Evolutionary conservation across 2,329 filamentous ascomycete genomes (phyloP), one percentile per base, ranked within the genome.

Genomic region (Pseudocercospora macadamiae): DNA sequence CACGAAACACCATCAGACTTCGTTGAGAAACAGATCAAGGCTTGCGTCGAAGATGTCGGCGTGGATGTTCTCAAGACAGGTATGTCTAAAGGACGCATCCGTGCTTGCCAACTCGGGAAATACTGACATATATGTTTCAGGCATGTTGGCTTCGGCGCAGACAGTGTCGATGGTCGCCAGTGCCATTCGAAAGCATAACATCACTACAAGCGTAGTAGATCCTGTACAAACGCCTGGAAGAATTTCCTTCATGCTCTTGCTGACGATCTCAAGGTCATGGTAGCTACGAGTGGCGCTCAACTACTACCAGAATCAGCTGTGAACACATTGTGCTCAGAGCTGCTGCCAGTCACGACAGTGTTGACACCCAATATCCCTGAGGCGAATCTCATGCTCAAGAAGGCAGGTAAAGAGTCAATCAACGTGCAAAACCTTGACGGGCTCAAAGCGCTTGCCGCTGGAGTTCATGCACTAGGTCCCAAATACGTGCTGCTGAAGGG

Each of bases 21-120:
- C 74, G 86, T 97, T 21, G 81, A 81, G 64, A 90, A 90, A 79
- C 91, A 96, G 76, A 92, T 97, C 60, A 88, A 93, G 76, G 89
- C 90, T 21, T 91, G 89, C 30, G 80, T 96, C 49, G 86, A 87
- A 44, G 95, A 97, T 76, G 85, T 97, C 61, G 89, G 89, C 2
- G 87, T 90, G 2, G 91, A 96, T 79, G 91, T 96, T 47, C 86
- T 97, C 65, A 97, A 97, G 77, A 93, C 91, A 48, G 93, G 92
- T 96, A 74, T 68, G 79, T 73, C 39, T 12, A 23, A 21, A 14
- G 12, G 37, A n/a, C 25, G 30, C 21, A 30, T 18, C 21, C 9
- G 16, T 8, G 51, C 36, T 28, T 30, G 28, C 26, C 26, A 26
- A 44, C 34, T 9, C 4, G 26, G 52, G 36, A 25, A 51, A 32